Evolutionary conservation across 345 rosid species (phyloP).

Genomic region (Rubroshorea leprosula): DNA sequence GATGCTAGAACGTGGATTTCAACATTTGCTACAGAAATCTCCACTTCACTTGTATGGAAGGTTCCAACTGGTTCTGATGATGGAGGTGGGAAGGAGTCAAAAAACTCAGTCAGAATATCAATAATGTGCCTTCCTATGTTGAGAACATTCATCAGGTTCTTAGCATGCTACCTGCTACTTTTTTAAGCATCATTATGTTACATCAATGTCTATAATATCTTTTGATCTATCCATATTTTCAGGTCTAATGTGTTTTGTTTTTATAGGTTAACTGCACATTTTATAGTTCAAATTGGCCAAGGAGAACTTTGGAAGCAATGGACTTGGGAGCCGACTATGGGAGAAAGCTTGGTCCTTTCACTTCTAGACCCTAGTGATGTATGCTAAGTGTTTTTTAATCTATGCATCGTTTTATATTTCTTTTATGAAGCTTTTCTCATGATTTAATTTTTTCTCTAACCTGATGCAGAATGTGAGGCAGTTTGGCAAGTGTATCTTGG

Average conservation of each 20-base stretch:
- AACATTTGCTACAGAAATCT: conserved; percentile 59
- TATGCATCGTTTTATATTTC: neutral
- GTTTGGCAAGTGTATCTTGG: conserved; percentile 78
- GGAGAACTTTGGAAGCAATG: conserved; percentile 68
- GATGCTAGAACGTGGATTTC: conserved; percentile 70
- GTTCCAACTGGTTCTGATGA: conserved; percentile 91
- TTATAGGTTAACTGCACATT: conserved; percentile 72
- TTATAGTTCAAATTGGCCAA: conserved; percentile 58
- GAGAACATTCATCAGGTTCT: conserved; percentile 74
- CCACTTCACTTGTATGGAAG: conserved; percentile 82
- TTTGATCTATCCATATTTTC: neutral
- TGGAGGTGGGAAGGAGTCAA: conserved; percentile 74
- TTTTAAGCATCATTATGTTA: conserved; percentile 14
- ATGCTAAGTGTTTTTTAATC: conserved; percentile 20
- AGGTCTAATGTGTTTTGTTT: conserved; percentile 7
- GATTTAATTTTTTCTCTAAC: conserved; percentile 21
- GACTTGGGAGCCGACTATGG: conserved; percentile 93
- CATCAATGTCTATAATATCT: conserved; percentile 14
- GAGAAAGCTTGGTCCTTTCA: conserved; percentile 71
- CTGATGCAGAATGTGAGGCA: conserved; percentile 78
- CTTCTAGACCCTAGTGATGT: conserved; percentile 95
- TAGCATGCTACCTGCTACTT: conserved; percentile 3
- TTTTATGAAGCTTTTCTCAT: neutral
- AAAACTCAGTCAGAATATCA: conserved; percentile 73
- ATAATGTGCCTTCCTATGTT: conserved; percentile 61